A percentile compares a stretch with the other conserved stretches of the same genome.
These are phyloP conservation scores for Colletotrichum sp. DNA, from an alignment of 2,329 filamentous ascomycete species.

Conservation along the genomic window DNA sequence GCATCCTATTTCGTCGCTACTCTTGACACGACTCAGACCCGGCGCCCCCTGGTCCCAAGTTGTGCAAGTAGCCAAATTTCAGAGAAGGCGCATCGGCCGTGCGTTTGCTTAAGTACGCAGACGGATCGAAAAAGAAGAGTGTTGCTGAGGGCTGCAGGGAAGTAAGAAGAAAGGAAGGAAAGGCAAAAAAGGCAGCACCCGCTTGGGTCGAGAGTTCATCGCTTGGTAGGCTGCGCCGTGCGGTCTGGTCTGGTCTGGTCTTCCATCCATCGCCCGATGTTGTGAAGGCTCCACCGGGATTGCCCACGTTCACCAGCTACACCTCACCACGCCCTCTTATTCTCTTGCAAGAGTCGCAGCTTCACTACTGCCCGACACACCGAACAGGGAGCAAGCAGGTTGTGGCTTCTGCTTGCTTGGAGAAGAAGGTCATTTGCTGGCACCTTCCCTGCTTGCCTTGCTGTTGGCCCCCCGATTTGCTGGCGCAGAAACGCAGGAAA, in stretches of 20 bases:
- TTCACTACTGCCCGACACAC: not conserved
- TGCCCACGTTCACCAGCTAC: not conserved
- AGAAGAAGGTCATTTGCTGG: conserved; percentile 3
- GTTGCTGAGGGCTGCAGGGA: not conserved
- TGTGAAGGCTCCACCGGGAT: conserved; percentile 1
- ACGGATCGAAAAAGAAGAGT: not conserved
- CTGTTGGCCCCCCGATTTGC: conserved; percentile 1
- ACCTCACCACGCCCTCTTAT: not conserved
- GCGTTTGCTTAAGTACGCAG: conserved; percentile 6
- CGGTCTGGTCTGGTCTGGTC: not conserved
- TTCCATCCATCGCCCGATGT: conserved; percentile 5
- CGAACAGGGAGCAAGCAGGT: conserved; percentile 10
- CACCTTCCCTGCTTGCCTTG: conserved; percentile 15
- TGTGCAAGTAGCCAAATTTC: conserved; percentile 4
- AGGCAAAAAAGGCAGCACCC: not conserved
- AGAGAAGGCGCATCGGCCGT: conserved; percentile 5
- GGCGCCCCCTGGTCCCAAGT: conserved; percentile 4
- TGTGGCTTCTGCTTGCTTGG: not conserved
- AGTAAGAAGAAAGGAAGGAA: not conserved
- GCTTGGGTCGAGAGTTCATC: conserved; percentile 4
- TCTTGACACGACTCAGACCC: not conserved
- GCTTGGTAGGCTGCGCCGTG: not conserved
- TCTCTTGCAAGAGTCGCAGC: not conserved
- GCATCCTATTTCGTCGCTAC: not conserved
- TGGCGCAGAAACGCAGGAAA: conserved; percentile 14